A percentile compares a stretch with the other conserved stretches of the same genome.
phyloP scores from a whole-genome alignment of 495 filamentous ascomycete species.

The Trichoderma virens region DNA sequence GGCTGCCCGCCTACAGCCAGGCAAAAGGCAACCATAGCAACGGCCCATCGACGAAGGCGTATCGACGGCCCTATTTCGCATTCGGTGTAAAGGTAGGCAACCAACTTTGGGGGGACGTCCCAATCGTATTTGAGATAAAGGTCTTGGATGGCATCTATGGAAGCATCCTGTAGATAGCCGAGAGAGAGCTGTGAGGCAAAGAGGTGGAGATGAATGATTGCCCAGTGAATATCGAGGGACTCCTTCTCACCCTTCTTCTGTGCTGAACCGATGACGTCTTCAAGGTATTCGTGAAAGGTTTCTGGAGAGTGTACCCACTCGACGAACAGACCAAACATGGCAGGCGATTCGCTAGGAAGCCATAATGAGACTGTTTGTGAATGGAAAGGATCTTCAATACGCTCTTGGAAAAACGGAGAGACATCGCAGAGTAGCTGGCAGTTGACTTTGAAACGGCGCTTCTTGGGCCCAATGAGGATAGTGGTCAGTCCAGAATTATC shows the following conservation, averaged over 20 bases:
- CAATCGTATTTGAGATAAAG: slow-evolving; percentile 42
- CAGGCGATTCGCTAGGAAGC: slow-evolving; percentile 33
- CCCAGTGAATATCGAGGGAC: slow-evolving; percentile 27
- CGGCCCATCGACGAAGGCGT: slow-evolving; percentile 38
- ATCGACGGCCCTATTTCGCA: slow-evolving; percentile 33
- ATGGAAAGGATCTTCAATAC: slow-evolving; percentile 17
- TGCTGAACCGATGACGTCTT: slow-evolving; percentile 24
- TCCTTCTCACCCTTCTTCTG: slow-evolving; percentile 11
- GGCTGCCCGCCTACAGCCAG: slow-evolving; percentile 20
- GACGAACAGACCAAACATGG: slow-evolving; percentile 40
- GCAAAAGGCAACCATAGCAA: slow-evolving; percentile 42
- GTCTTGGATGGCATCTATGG: slow-evolving; percentile 43
- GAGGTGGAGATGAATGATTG: slow-evolving; percentile 37
- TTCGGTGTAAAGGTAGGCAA: slow-evolving; percentile 36
- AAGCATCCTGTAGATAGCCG: slow-evolving; percentile 34
- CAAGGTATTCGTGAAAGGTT: slow-evolving; percentile 30
- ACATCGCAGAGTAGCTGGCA: slow-evolving; percentile 30
- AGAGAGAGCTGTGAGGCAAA: slow-evolving; percentile 37
- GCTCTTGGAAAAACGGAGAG: slow-evolving; percentile 34
- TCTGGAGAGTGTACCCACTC: slow-evolving; percentile 36
- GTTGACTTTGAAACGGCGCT: slow-evolving; percentile 33
- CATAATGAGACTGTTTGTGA: slow-evolving; percentile 21
- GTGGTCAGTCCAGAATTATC: background rate
- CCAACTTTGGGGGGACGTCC: slow-evolving; percentile 36
- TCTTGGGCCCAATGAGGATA: slow-evolving; percentile 34